A percentile compares a stretch with the other conserved stretches of the same genome.
phyloP scores from a whole-genome alignment of 306 rosid species.

The Canavalia ensiformis region DNA sequence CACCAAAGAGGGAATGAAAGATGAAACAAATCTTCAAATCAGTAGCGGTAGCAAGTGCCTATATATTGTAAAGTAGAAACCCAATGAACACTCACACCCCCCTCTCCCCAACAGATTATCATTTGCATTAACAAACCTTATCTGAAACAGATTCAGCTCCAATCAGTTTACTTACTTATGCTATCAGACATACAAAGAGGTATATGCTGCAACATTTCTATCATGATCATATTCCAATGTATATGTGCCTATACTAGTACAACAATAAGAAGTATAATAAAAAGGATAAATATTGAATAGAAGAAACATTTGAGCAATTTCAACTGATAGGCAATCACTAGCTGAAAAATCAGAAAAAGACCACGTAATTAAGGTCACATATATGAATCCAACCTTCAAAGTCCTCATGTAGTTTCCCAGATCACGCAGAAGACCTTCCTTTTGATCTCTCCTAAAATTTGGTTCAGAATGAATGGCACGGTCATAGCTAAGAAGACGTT shows the following conservation, averaged over 20 bases:
- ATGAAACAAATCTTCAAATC: conserved; percentile 41
- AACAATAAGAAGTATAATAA: conserved; percentile 35
- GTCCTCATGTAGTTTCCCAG: conserved; percentile 91
- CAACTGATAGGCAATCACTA: conserved; percentile 32
- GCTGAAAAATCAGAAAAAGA: conserved; percentile 32
- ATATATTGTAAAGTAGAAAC: conserved; percentile 35
- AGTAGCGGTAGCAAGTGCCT: conserved; percentile 26
- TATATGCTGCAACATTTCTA: conserved; percentile 26
- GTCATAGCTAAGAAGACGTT: conserved; percentile 94
- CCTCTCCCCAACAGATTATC: conserved; percentile 27
- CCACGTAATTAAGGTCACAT: conserved; percentile 29
- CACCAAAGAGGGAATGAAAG: conserved; percentile 22
- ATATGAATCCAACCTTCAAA: conserved; percentile 78
- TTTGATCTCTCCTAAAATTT: conserved; percentile 81
- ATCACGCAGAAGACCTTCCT: conserved; percentile 85
- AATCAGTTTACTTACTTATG: conserved; percentile 37
- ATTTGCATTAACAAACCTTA: conserved; percentile 29
- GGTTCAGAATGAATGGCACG: conserved; percentile 95
- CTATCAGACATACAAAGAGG: conserved; percentile 4
- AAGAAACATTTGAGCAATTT: conserved; percentile 25
- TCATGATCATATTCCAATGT: conserved; percentile 8
- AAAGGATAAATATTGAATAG: conserved; percentile 30
- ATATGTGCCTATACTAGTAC: conserved; percentile 36
- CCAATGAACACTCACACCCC: not conserved
- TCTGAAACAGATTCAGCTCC: not conserved